phyloP scores from a whole-genome alignment of 2,329 filamentous ascomycete genomes.

The Chaetomium sp. region DNA sequence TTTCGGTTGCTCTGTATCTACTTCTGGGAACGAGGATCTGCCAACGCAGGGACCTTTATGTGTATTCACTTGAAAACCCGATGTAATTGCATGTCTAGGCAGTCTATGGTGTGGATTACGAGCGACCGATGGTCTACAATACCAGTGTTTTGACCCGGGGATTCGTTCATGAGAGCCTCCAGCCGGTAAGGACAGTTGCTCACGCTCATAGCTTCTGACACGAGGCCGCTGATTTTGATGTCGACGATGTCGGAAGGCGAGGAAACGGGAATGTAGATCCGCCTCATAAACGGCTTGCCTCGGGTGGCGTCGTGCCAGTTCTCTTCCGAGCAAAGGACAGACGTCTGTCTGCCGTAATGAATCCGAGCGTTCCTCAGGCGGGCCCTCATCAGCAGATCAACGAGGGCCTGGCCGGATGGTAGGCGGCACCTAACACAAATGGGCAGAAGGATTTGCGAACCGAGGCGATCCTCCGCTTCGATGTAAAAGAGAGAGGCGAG shows the following conservation, averaged over 20 bases:
- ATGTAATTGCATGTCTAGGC: neutral
- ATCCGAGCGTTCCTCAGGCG: neutral
- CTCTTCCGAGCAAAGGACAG: conserved; percentile 1
- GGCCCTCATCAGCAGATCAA: conserved; percentile 3
- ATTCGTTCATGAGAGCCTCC: conserved; percentile 2
- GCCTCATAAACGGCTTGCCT: conserved; percentile 1
- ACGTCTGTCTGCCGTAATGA: conserved; percentile 1
- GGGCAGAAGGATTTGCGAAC: neutral
- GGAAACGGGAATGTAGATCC: conserved; percentile 1
- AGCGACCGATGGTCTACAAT: neutral
- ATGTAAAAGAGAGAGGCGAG: neutral
- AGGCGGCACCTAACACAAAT: neutral
- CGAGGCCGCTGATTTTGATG: neutral
- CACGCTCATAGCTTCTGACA: neutral
- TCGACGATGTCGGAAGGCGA: conserved; percentile 1
- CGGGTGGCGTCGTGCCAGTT: conserved; percentile 1
- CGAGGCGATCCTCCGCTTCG: neutral
- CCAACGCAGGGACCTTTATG: too few species aligned
- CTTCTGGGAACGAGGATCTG: too few species aligned
- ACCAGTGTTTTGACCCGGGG: neutral
- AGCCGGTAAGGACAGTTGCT: conserved; percentile 6
- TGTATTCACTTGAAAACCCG: neutral
- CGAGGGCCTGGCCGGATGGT: neutral
- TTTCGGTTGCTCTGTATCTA: too few species aligned
- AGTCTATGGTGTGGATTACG: neutral